A percentile compares a stretch with the other conserved stretches of the same genome.
Conservation (phyloP, 2,329 filamentous ascomycete species). For the Fusarium brachygibbosum region DNA sequence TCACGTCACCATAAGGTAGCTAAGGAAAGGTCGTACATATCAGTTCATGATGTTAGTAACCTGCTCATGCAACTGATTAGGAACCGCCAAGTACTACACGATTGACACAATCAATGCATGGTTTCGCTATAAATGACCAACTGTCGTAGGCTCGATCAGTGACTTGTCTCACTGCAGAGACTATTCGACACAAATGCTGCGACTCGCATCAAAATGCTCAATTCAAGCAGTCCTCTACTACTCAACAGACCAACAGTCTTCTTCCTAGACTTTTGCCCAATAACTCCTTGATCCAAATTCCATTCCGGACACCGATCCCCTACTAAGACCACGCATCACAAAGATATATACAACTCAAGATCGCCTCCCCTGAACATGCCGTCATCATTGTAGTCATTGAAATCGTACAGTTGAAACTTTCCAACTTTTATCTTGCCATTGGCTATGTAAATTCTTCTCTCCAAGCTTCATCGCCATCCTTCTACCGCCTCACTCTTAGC, state of each 20-base stretch:
- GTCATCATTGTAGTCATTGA: constrained; percentile 37
- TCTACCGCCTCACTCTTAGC: constrained; percentile 51
- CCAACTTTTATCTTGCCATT: constrained; percentile 23
- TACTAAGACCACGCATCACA: constrained; percentile 20
- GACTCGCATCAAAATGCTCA: constrained; percentile 19
- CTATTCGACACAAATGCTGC: no score
- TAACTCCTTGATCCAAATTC: constrained; percentile 37
- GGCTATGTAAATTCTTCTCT: constrained; percentile 20
- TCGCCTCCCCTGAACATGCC: constrained; percentile 12
- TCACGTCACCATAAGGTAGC: constrained; percentile 24
- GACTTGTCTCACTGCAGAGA: no score
- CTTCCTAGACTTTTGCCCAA: constrained; percentile 21
- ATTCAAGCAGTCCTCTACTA: constrained; percentile 6
- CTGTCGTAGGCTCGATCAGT: neutral
- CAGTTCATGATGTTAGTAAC: constrained; percentile 31
- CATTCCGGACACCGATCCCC: constrained; percentile 15
- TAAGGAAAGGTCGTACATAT: constrained; percentile 12
- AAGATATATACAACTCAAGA: constrained; percentile 35
- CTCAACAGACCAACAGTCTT: constrained; percentile 7
- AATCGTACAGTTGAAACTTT: constrained; percentile 39
- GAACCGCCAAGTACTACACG: neutral
- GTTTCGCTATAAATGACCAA: neutral
- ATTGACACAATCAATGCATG: neutral
- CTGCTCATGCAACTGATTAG: constrained; percentile 1
- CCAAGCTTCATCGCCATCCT: constrained; percentile 1